Percentiles rank a stretch among this genome's conserved stretches.
phyloP scores from a whole-genome alignment of 768 basidiomycete genomes.

The Boletus subparvulus region DNA sequence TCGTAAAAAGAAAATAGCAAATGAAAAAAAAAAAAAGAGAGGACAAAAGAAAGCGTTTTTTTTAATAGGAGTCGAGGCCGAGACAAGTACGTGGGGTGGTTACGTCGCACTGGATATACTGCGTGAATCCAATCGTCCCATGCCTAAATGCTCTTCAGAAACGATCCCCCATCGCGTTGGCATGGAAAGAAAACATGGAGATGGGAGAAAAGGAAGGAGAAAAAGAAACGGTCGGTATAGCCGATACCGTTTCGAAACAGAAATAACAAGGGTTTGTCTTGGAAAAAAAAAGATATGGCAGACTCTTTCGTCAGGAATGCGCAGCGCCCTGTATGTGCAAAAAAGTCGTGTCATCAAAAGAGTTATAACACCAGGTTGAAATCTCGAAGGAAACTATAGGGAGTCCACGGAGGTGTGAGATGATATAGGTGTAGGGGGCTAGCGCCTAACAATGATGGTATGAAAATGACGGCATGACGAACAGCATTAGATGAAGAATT shows the following conservation, averaged over 20 bases:
- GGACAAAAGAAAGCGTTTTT: background rate
- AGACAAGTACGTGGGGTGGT: background rate
- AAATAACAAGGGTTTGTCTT: slow-evolving; percentile 2
- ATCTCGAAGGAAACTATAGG: slow-evolving; percentile 19
- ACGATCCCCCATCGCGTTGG: slow-evolving; percentile 14
- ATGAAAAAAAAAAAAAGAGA: background rate
- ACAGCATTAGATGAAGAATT: slow-evolving; percentile 76
- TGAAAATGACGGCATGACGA: slow-evolving; percentile 22
- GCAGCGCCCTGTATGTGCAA: slow-evolving; percentile 28
- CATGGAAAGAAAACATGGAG: background rate
- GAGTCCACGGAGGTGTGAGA: slow-evolving; percentile 13
- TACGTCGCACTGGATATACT: slow-evolving; percentile 10
- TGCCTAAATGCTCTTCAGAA: slow-evolving; percentile 9
- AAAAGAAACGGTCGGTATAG: slow-evolving; percentile 18
- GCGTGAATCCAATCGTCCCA: slow-evolving; percentile 9
- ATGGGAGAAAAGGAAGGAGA: background rate
- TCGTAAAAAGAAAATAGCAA: background rate
- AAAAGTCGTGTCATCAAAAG: slow-evolving; percentile 22
- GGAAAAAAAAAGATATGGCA: slow-evolving; percentile 5
- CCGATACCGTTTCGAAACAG: slow-evolving; percentile 14
- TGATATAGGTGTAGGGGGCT: slow-evolving; percentile 27
- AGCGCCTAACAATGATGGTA: slow-evolving; percentile 30
- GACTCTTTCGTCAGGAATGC: slow-evolving; percentile 31
- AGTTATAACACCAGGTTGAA: slow-evolving; percentile 25
- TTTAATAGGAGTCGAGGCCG: background rate